Evolutionary conservation across 768 basidiomycete genomes (phyloP).

Genomic region (Calocera cornea): DNA sequence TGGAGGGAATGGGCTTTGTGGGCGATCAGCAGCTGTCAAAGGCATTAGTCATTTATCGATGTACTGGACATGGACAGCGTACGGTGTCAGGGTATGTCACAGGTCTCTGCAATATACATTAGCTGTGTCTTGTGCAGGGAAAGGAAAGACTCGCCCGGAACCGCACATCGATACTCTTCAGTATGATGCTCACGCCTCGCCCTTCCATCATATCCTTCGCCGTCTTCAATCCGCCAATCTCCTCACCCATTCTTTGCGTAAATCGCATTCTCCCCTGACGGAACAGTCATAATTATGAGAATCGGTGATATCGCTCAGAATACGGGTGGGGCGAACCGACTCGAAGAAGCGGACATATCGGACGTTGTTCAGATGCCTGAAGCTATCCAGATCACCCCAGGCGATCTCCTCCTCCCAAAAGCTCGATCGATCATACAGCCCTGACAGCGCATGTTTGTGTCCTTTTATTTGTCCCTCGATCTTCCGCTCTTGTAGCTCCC

Average conservation of each 20-base stretch:
- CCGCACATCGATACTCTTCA: conserved; percentile 7
- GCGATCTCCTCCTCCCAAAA: conserved; percentile 6
- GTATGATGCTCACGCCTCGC: conserved; percentile 6
- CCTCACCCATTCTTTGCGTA: conserved; percentile 1
- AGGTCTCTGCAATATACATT: conserved; percentile 1
- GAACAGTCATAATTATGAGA: background rate
- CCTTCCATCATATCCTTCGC: conserved; percentile 2
- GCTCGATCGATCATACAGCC: background rate
- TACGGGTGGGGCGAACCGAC: background rate
- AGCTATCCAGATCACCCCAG: conserved; percentile 9
- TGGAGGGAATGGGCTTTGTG: conserved; percentile 5
- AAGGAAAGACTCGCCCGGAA: conserved; percentile 1
- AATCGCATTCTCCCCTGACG: background rate
- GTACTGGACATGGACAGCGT: background rate
- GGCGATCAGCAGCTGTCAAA: conserved; percentile 4
- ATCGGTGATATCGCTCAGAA: background rate
- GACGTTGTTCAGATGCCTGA: conserved; percentile 12
- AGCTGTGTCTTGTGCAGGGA: too few relatives aligned
- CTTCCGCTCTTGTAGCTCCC: background rate
- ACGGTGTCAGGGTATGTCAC: conserved; percentile 11
- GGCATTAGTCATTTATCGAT: background rate
- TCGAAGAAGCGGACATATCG: conserved; percentile 2
- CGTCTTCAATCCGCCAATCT: background rate
- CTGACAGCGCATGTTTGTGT: background rate
- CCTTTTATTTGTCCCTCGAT: background rate